A percentile compares a stretch with the other conserved stretches of the same genome.
Conservation (phyloP, 148 eudicot genomes). For the Persicaria maculosa region DNA sequence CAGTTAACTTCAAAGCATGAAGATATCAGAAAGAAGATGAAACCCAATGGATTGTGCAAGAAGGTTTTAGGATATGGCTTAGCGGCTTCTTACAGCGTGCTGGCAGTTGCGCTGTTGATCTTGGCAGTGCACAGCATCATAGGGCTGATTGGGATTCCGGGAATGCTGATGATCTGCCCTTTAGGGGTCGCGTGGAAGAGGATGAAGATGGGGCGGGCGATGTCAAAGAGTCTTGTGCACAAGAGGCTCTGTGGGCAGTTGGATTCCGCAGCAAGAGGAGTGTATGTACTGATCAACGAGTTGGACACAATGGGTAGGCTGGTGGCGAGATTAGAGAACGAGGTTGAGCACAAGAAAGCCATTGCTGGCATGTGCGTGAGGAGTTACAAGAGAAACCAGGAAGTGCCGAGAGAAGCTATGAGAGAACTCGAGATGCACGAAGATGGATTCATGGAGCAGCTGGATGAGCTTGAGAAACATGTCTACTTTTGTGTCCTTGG, state of each 20-base stretch:
- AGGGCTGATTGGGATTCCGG: conserved; percentile 47
- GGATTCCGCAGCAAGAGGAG: conserved; percentile 65
- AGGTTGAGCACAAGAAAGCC: conserved; percentile 52
- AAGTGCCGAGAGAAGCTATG: conserved; percentile 49
- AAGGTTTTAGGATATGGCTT: conserved; percentile 25
- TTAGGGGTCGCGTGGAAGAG: conserved; percentile 18
- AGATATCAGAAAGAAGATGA: conserved; percentile 33
- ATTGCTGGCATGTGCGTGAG: conserved; percentile 51
- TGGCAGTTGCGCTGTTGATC: conserved; percentile 32
- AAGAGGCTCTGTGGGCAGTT: conserved; percentile 35
- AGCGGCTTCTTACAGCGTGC: conserved; percentile 19
- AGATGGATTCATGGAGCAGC: conserved; percentile 43
- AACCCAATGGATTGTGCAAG: conserved; percentile 29
- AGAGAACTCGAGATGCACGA: conserved; percentile 44
- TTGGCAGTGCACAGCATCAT: conserved; percentile 42
- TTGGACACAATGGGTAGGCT: conserved; percentile 67
- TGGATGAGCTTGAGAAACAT: conserved; percentile 76
- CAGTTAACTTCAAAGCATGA: conserved; percentile 32
- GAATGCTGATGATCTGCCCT: conserved; percentile 24
- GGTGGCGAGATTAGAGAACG: conserved; percentile 47
- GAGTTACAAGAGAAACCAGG: conserved; percentile 27
- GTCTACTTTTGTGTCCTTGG: conserved; percentile 63
- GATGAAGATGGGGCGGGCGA: background rate
- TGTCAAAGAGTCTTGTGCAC: conserved; percentile 13
- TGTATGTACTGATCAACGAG: conserved; percentile 53